Conservation (phyloP, 169 alveolate genomes). For the Plasmodium gonderi region DNA sequence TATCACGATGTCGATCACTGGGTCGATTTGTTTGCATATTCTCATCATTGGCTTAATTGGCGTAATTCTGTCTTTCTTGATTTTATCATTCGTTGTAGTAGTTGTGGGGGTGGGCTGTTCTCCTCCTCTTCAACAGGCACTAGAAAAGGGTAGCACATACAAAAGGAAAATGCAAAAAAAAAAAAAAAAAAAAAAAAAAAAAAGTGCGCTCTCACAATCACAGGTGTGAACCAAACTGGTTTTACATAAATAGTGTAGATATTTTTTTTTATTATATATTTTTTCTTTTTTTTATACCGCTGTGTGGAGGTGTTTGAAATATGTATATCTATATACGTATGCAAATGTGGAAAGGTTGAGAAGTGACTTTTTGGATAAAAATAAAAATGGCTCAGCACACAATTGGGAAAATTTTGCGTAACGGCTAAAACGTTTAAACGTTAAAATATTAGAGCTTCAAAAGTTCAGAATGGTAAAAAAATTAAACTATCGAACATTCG, state of each 20-base stretch:
- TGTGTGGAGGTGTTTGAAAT: too few species aligned
- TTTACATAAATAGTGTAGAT: too few species aligned
- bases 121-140: too few species aligned
- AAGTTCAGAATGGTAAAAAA: not conserved
- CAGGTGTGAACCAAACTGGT: too few species aligned
- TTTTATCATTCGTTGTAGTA: not conserved
- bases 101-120: not conserved
- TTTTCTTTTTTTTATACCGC: too few species aligned
- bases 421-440: not conserved
- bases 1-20: slow-evolving; percentile 70
- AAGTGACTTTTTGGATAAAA: not conserved
- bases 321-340: too few species aligned
- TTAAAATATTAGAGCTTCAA: not conserved
- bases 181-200: too few species aligned
- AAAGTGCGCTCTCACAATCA: too few species aligned
- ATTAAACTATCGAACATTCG: too few species aligned
- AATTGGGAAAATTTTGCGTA: not conserved
- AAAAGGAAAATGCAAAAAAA: too few species aligned
- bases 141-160: too few species aligned
- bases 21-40: slow-evolving; percentile 69
- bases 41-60: slow-evolving; percentile 29
- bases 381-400: not conserved
- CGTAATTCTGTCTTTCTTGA: not conserved
- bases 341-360: not conserved
- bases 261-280: too few species aligned